phyloP scores from a whole-genome alignment of 495 filamentous ascomycete genomes.

The Jackrogersella minutella region DNA sequence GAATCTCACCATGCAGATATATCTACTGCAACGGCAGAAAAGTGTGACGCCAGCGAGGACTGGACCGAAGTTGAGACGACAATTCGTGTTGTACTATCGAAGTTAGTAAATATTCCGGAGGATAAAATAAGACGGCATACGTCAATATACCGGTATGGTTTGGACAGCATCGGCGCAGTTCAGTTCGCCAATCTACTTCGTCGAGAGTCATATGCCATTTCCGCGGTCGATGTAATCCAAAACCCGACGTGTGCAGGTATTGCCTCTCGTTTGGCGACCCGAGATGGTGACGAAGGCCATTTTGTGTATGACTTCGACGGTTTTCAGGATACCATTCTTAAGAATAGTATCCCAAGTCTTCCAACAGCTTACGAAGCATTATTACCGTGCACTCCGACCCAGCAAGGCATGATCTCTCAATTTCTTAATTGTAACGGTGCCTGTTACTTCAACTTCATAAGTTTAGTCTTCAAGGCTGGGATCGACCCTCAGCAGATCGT shows the following conservation, averaged over 20 bases:
- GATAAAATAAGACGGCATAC: constrained; percentile 64
- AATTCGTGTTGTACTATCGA: constrained; percentile 65
- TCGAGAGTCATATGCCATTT: constrained; percentile 61
- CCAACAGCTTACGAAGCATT: constrained; percentile 51
- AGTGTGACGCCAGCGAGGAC: constrained; percentile 12
- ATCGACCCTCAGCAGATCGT: constrained; percentile 44
- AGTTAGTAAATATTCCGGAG: constrained; percentile 59
- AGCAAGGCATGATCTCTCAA: constrained; percentile 69
- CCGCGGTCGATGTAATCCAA: constrained; percentile 74
- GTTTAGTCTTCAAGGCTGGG: constrained; percentile 50
- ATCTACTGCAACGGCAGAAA: background rate
- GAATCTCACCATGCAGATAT: background rate
- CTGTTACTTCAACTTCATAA: constrained; percentile 69
- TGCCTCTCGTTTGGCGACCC: constrained; percentile 40
- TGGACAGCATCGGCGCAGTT: constrained; percentile 89
- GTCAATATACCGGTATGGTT: constrained; percentile 82
- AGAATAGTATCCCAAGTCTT: background rate
- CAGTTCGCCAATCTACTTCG: constrained; percentile 73
- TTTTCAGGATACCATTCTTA: constrained; percentile 45
- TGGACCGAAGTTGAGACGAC: constrained; percentile 61
- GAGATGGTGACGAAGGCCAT: constrained; percentile 19
- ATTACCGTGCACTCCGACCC: constrained; percentile 70
- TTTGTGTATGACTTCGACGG: constrained; percentile 55
- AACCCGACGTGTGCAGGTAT: constrained; percentile 61
- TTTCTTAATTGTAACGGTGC: constrained; percentile 63